phyloP scores from a whole-genome alignment of 495 filamentous ascomycete species.

The Podospora fimiseda region DNA sequence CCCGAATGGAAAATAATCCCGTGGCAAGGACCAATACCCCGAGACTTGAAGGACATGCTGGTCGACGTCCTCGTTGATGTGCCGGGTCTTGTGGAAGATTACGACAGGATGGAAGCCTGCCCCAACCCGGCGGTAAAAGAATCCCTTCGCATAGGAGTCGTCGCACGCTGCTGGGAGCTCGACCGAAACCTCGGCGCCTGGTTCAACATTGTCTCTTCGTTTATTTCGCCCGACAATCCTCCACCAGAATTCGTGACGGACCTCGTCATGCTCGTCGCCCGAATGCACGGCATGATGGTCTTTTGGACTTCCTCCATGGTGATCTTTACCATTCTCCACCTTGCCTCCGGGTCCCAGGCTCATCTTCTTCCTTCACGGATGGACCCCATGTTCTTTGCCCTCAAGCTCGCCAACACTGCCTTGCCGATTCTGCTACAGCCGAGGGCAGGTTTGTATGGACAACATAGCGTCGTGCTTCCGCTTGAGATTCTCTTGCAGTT shows the following conservation, averaged over 20 bases:
- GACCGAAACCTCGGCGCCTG: slow-evolving; percentile 4
- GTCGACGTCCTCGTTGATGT: slow-evolving; percentile 22
- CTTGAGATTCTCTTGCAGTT: slow-evolving; percentile 1
- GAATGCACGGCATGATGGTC: slow-evolving; percentile 8
- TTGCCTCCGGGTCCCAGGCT: not conserved
- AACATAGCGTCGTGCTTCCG: slow-evolving; percentile 3
- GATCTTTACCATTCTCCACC: slow-evolving; percentile 7
- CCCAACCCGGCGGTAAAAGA: slow-evolving; percentile 1
- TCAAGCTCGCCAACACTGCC: not conserved
- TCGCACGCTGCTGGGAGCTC: slow-evolving; percentile 1
- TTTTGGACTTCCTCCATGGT: slow-evolving; percentile 7
- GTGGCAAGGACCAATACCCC: slow-evolving; percentile 19
- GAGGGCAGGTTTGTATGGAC: slow-evolving; percentile 4
- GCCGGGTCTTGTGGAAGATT: slow-evolving; percentile 15
- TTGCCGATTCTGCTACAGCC: not conserved
- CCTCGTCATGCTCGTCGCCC: slow-evolving; percentile 4
- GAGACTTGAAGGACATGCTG: slow-evolving; percentile 18
- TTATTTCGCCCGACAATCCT: not conserved
- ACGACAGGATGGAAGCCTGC: slow-evolving; percentile 13
- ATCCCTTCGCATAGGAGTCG: not conserved
- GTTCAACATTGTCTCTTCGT: not conserved
- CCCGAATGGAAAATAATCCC: slow-evolving; percentile 23
- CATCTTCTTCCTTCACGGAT: not conserved
- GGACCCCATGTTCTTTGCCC: not conserved
- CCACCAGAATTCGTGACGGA: not conserved